phyloP scores from a whole-genome alignment of 106 monocot species.

The Phalaenopsis aphrodite region DNA sequence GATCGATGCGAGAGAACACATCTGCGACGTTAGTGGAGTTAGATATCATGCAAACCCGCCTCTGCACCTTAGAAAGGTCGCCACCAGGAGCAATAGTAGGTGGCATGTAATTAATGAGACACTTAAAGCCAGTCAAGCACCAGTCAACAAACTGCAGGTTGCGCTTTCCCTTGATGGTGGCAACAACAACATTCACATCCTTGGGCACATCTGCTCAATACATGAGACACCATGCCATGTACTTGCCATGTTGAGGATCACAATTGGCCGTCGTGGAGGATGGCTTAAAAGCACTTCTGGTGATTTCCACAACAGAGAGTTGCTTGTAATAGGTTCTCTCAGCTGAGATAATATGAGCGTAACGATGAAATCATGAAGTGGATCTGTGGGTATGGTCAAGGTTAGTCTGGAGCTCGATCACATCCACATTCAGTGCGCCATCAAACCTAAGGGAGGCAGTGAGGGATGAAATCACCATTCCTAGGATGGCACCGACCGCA shows the following conservation, averaged over 20 bases:
- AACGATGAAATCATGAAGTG: conserved; percentile 37
- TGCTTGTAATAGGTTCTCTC: conserved; percentile 41
- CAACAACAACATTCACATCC: conserved; percentile 60
- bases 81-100: conserved; percentile 67
- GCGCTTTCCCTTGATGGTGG: conserved; percentile 65
- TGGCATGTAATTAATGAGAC: conserved; percentile 83
- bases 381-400: conserved; percentile 48
- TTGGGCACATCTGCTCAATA: conserved; percentile 66
- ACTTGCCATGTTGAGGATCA: conserved; percentile 14
- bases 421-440: conserved; percentile 29
- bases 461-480: conserved; percentile 20
- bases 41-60: conserved; percentile 85
- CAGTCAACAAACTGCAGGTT: conserved; percentile 71
- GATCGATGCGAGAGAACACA: conserved; percentile 73
- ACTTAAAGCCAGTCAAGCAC: conserved; percentile 73
- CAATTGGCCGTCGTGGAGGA: conserved; percentile 43
- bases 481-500: no score
- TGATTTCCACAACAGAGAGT: conserved; percentile 37
- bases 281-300: conserved; percentile 29
- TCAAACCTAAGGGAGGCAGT: conserved; percentile 1
- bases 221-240: conserved; percentile 26
- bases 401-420: conserved; percentile 37
- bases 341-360: conserved; percentile 26
- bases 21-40: conserved; percentile 83
- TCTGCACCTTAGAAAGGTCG: conserved; percentile 76